phyloP scores from a whole-genome alignment of 495 filamentous ascomycete species.

The Daldinia loculata region DNA sequence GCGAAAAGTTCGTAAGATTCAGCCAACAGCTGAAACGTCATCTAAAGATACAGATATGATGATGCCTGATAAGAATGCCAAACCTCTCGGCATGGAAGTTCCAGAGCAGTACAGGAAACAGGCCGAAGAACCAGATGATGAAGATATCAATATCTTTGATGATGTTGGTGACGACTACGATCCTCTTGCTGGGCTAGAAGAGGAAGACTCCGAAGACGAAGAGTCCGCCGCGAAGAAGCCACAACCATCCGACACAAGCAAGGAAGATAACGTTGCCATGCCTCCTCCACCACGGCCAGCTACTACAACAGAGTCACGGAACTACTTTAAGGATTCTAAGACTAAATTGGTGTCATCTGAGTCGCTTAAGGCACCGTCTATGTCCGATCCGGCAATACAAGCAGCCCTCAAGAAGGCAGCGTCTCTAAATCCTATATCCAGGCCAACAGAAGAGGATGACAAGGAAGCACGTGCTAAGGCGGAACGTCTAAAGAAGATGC shows the following conservation, averaged over 20 bases:
- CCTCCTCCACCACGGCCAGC: constrained; percentile 54
- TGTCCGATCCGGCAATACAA: constrained; percentile 79
- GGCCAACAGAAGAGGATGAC: constrained; percentile 55
- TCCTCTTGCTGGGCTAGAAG: constrained; percentile 77
- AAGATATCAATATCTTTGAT: constrained; percentile 81
- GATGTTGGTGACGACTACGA: constrained; percentile 88
- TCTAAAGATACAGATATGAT: constrained; percentile 61
- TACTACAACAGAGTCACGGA: constrained; percentile 49
- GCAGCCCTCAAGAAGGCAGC: constrained; percentile 88
- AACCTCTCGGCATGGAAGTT: constrained; percentile 81
- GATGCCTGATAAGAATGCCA: constrained; percentile 69
- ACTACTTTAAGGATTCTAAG: constrained; percentile 70
- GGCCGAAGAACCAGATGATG: constrained; percentile 65
- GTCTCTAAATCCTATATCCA: constrained; percentile 65
- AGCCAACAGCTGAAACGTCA: constrained; percentile 44
- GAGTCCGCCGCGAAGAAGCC: constrained; percentile 52
- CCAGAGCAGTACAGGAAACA: constrained; percentile 65
- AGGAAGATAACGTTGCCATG: constrained; percentile 49
- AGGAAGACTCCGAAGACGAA: constrained; percentile 60
- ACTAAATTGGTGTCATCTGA: constrained; percentile 51
- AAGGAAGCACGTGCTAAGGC: constrained; percentile 57
- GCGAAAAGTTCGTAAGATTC: constrained; percentile 75
- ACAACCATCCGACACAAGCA: constrained; percentile 40
- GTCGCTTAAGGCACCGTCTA: constrained; percentile 60
- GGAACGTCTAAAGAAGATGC: constrained; percentile 74